Evolutionary conservation across 495 filamentous ascomycete species (phyloP), one percentile per base, ranked within the genome.

Genomic region (Tuber borchii): DNA sequence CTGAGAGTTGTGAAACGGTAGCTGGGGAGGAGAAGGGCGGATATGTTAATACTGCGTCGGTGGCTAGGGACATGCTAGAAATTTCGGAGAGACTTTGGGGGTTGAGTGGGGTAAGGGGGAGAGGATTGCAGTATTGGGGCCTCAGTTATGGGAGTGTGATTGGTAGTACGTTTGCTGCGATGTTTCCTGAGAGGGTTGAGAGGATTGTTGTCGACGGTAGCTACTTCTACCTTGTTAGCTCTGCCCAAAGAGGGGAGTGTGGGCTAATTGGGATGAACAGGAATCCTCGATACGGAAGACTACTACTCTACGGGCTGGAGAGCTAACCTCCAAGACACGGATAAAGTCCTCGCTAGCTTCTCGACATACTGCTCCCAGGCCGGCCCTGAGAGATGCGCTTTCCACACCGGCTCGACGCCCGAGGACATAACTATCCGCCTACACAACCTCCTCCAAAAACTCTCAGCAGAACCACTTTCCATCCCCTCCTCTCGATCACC

Each of bases 141-240:
- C 88, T 88, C 44, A 86, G 85, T 56, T 89, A 88, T 74, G 87
- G 87, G 26, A 87, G 86, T 39, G 82, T 86, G 16, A 79, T 90
- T 22, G 88, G 88, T 17, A 84, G 83, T 17, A 88, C 87, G 0
- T 87, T 87, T 73, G 87, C 87, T 12, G 81, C 84, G 19, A 83
- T 90, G 83, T 88, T 85, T 74, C 87, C 87, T 1, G 81, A 85
- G 10, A 83, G 84, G 56, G 83, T 89, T 3, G 85, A 85, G 46
- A 83, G 86, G 65, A 77, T 89, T 74, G 85, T 88, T 12, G 82
- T 85, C 69, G 87, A 89, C 75, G 86, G 85, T 86, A 77, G 69
- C 16, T 20, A 31, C 73, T 37, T 39, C 17, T 8, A n/a, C 80
- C 42, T 37, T 74, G 14, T 48, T 20, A 80, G 70, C 44, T 76